Evolutionary conservation across 345 rosid genomes (phyloP).

Genomic region (Ceriops zippeliana): DNA sequence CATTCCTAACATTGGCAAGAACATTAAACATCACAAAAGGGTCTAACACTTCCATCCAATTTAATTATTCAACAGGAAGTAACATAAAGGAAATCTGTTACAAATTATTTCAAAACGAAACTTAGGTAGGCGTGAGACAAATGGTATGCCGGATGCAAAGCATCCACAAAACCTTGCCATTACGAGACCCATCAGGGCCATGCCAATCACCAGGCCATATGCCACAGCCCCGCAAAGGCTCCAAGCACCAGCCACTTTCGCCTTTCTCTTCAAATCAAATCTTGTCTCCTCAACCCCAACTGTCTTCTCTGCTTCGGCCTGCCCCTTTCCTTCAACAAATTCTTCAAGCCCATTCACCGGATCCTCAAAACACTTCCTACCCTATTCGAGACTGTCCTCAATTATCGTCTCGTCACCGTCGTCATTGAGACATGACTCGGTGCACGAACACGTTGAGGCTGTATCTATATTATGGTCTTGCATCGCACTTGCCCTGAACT

Average conservation of each 20-base stretch:
- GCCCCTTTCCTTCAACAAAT: not conserved
- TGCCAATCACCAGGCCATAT: slow-evolving; percentile 29
- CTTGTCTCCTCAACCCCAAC: not conserved
- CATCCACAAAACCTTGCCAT: slow-evolving; percentile 15
- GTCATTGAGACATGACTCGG: slow-evolving; percentile 14
- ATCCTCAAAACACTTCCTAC: not conserved
- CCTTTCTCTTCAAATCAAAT: not conserved
- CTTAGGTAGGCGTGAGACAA: slow-evolving; percentile 18
- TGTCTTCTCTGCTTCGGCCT: not conserved
- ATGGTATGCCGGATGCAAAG: not conserved
- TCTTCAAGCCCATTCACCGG: not conserved
- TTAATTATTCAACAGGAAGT: no score
- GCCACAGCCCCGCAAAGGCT: slow-evolving; percentile 9
- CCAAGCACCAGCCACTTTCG: slow-evolving; percentile 1
- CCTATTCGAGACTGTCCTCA: not conserved
- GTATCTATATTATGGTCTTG: not conserved
- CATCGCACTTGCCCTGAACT: not conserved
- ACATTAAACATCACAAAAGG: no score
- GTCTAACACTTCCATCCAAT: no score
- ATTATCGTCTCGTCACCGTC: not conserved
- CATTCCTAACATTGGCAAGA: no score
- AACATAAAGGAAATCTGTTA: not conserved
- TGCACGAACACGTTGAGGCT: slow-evolving; percentile 10
- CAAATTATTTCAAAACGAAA: not conserved
- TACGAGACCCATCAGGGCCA: slow-evolving; percentile 21